Percentiles rank a stretch among this genome's conserved stretches.
Evolutionary conservation across 139 green algal genomes (phyloP).

Genomic region (Picochlorum sp.): DNA sequence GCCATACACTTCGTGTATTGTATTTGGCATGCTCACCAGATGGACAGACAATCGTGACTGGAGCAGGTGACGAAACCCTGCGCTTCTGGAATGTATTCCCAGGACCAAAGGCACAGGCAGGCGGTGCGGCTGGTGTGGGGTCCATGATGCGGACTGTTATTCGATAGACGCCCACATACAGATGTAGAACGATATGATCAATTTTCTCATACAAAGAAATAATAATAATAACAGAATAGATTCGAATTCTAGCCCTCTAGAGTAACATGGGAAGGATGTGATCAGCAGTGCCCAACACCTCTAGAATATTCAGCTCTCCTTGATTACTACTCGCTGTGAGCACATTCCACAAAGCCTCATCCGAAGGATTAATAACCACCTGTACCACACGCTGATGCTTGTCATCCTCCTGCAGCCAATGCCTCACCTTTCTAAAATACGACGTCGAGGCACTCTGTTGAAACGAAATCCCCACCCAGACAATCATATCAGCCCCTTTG

Average conservation of each 20-base stretch:
- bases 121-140: conserved; percentile 30
- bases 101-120: conserved; percentile 37
- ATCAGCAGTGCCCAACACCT: conserved; percentile 53
- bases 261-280: conserved; percentile 44
- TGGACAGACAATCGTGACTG: conserved; percentile 95
- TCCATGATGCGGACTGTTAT: conserved; percentile 59
- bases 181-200: neutral
- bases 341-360: conserved; percentile 77
- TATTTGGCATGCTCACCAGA: conserved; percentile 92
- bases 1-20: conserved; percentile 87
- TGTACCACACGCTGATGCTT: conserved; percentile 26
- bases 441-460: conserved; percentile 72
- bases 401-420: conserved; percentile 31
- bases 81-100: conserved; percentile 95
- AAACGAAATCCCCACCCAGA: conserved; percentile 91
- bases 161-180: conserved; percentile 18
- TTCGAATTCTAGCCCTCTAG: neutral
- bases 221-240: neutral
- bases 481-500: conserved; percentile 58
- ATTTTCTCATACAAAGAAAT: conserved; percentile 5
- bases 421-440: conserved; percentile 74
- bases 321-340: conserved; percentile 57
- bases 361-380: conserved; percentile 73
- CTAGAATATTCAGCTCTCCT: conserved; percentile 40
- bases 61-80: conserved; percentile 85